A percentile compares a stretch with the other conserved stretches of the same genome.
Conservation (phyloP, 2,329 filamentous ascomycete species). For the Epichloe scottii region DNA sequence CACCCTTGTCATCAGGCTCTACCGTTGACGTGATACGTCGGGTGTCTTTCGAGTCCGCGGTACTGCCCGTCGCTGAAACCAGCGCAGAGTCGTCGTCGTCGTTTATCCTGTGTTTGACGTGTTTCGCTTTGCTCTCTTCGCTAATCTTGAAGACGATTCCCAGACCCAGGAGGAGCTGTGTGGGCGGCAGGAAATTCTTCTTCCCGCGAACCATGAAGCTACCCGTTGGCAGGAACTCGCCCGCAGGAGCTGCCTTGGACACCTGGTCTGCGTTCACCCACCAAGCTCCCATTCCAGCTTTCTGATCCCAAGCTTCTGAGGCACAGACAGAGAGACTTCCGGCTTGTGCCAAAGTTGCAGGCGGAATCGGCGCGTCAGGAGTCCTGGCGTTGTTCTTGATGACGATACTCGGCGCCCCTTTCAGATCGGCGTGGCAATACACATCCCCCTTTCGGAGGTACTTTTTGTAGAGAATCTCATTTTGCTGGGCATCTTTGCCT, state of each 20-base stretch:
- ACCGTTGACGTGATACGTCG: conserved; percentile 5
- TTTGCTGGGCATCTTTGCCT: conserved; percentile 79
- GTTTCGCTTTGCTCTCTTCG: conserved; percentile 70
- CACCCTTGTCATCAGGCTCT: conserved; percentile 16
- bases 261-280: conserved; percentile 90
- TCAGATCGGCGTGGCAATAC: conserved; percentile 82
- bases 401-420: conserved; percentile 72
- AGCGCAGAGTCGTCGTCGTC: conserved; percentile 13
- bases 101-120: conserved; percentile 52
- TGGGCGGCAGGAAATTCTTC: conserved; percentile 84
- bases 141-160: conserved; percentile 81
- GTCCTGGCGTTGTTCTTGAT: conserved; percentile 77
- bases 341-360: conserved; percentile 81
- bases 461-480: conserved; percentile 79
- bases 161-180: conserved; percentile 77
- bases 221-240: conserved; percentile 68
- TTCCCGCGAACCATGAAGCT: conserved; percentile 71
- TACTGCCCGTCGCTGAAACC: conserved; percentile 8
- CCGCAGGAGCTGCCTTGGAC: conserved; percentile 67
- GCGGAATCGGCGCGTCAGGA: conserved; percentile 76
- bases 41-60: conserved; percentile 7
- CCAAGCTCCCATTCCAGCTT: conserved; percentile 90
- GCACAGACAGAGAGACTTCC: conserved; percentile 74
- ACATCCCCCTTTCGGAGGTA: conserved; percentile 82
- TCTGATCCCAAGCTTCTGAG: conserved; percentile 89